Evolutionary conservation across 345 rosid species (phyloP).

Genomic region (Rhizophora mangle): DNA sequence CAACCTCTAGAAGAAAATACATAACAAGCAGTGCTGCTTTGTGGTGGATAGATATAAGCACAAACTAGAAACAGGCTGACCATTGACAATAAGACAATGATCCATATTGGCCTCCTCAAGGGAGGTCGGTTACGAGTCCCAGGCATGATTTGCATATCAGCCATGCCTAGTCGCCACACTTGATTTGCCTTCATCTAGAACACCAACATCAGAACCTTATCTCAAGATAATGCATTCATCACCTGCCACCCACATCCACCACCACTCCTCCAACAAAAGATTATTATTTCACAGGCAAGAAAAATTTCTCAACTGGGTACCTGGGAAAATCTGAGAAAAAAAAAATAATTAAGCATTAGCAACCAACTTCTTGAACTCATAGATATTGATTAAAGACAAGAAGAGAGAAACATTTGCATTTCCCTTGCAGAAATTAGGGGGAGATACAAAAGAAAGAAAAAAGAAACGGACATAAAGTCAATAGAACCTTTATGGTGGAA

Average conservation of each 20-base stretch:
- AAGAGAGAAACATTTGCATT: not conserved
- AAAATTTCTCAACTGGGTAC: not conserved
- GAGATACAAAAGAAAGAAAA: not conserved
- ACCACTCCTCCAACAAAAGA: conserved; percentile 4
- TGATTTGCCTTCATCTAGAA: conserved; percentile 60
- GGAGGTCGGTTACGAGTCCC: conserved; percentile 66
- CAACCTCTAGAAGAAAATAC: conserved; percentile 81
- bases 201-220: conserved; percentile 12
- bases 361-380: not conserved
- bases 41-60: conserved; percentile 81
- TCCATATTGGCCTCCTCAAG: conserved; percentile 80
- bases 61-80: conserved; percentile 65
- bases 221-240: not conserved
- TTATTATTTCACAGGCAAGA: not conserved
- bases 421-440: not conserved
- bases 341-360: not conserved
- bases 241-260: conserved; percentile 6
- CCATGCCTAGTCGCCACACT: conserved; percentile 67
- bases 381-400: too few relatives aligned
- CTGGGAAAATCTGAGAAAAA: not conserved
- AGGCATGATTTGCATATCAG: conserved; percentile 62
- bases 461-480: not conserved
- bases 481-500: not conserved
- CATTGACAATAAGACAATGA: conserved; percentile 62
- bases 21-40: conserved; percentile 66